Evolutionary conservation across 805 yeast species (phyloP).

Genomic region (Pichia occidentalis): DNA sequence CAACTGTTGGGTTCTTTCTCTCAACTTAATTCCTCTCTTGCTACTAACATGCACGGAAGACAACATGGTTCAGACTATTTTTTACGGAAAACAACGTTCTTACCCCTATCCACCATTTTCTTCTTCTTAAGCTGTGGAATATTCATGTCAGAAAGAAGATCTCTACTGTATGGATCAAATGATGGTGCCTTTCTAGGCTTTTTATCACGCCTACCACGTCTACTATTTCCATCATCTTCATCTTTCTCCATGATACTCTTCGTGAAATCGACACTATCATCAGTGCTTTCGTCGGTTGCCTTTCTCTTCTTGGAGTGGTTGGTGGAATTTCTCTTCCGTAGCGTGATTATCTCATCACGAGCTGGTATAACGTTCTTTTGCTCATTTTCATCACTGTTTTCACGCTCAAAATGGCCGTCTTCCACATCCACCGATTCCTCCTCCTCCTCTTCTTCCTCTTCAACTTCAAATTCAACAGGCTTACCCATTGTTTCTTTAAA

Average conservation of each 20-base stretch:
- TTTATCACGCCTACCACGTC: constrained; percentile 13
- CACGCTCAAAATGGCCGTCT: not conserved
- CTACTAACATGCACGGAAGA: not conserved
- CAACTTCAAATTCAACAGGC: constrained; percentile 15
- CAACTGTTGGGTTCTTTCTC: too few relatives aligned
- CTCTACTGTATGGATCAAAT: constrained; percentile 53
- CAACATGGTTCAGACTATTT: constrained; percentile 5
- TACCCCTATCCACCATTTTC: constrained; percentile 23
- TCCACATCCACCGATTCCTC: constrained; percentile 7
- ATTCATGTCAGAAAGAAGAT: constrained; percentile 16
- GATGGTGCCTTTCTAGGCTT: constrained; percentile 31
- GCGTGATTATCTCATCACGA: constrained; percentile 26
- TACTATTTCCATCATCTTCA: constrained; percentile 8
- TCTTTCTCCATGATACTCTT: constrained; percentile 20
- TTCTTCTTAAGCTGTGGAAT: constrained; percentile 25
- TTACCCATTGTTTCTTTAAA: constrained; percentile 14
- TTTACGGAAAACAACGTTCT: constrained; percentile 26
- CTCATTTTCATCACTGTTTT: not conserved
- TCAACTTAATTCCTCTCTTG: too few relatives aligned
- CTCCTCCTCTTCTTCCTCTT: constrained; percentile 17
- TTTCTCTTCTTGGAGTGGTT: constrained; percentile 7
- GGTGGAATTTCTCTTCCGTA: constrained; percentile 23
- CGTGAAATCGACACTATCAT: constrained; percentile 25
- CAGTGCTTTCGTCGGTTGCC: constrained; percentile 23
- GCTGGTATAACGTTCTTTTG: constrained; percentile 15